Evolutionary conservation across 208 protist genomes (phyloP).

Genomic region (Vickermania ingenoplastis): DNA sequence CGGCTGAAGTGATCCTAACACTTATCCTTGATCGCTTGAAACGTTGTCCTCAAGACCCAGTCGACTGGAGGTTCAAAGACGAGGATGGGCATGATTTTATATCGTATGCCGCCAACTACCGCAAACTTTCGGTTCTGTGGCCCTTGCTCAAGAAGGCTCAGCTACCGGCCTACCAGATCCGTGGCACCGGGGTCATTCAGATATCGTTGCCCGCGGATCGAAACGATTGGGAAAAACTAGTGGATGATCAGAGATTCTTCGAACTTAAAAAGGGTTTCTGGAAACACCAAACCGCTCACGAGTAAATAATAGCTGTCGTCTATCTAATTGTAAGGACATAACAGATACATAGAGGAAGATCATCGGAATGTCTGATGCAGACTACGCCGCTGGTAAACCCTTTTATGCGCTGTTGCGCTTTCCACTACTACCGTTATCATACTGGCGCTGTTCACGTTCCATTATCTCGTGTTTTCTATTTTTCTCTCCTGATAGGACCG

Average conservation of each 20-base stretch:
- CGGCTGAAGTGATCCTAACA: background rate
- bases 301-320: no score
- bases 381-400: no score
- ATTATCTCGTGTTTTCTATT: no score
- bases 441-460: no score
- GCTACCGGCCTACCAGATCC: background rate
- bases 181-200: background rate
- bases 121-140: background rate
- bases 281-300: background rate
- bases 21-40: background rate
- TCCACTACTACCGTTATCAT: no score
- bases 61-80: background rate
- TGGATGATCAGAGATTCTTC: background rate
- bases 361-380: no score
- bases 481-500: no score
- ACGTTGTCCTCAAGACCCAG: background rate
- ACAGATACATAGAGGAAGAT: no score
- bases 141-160: background rate
- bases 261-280: background rate
- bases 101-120: background rate
- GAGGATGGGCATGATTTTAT: background rate
- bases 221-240: background rate
- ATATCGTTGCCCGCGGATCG: background rate
- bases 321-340: no score
- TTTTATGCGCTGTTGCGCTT: no score